Evolutionary conservation across 352 stramenopile genomes (phyloP).

Genomic region (Globisporangium emineosum): DNA sequence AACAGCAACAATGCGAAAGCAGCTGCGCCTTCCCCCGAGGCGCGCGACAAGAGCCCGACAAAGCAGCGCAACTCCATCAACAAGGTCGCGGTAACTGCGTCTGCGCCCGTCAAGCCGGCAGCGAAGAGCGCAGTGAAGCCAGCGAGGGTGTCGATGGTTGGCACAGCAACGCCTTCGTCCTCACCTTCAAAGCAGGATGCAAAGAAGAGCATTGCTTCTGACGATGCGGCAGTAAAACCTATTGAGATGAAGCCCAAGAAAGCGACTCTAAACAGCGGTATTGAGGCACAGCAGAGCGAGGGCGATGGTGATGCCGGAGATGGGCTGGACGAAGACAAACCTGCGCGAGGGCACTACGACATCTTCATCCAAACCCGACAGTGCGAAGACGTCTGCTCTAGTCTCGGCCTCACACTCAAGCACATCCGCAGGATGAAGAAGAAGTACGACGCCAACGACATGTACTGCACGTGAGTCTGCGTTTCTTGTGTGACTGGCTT

Average conservation of each 20-base stretch:
- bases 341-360: slow-evolving; percentile 38
- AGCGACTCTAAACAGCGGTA: neutral
- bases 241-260: slow-evolving; percentile 9
- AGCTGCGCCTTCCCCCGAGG: neutral
- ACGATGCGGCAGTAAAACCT: neutral
- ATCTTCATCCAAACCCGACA: slow-evolving; percentile 52
- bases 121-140: neutral
- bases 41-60: slow-evolving; percentile 10
- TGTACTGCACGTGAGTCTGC: slow-evolving; percentile 63
- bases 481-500: too few species aligned
- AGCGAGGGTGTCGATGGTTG: neutral
- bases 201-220: neutral
- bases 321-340: slow-evolving; percentile 18
- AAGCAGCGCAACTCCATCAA: slow-evolving; percentile 8
- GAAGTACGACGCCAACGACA: slow-evolving; percentile 70
- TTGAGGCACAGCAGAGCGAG: neutral
- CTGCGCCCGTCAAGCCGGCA: neutral
- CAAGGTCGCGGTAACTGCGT: slow-evolving; percentile 8
- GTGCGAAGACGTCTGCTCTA: slow-evolving; percentile 50
- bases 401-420: slow-evolving; percentile 41
- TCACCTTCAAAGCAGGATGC: neutral
- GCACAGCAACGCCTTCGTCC: neutral
- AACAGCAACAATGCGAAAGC: neutral
- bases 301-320: neutral
- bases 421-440: slow-evolving; percentile 70